Evolutionary conservation across 2,329 filamentous ascomycete species (phyloP), one percentile per base, ranked within the genome.

Genomic region (Colletotrichum gloeosporioides): DNA sequence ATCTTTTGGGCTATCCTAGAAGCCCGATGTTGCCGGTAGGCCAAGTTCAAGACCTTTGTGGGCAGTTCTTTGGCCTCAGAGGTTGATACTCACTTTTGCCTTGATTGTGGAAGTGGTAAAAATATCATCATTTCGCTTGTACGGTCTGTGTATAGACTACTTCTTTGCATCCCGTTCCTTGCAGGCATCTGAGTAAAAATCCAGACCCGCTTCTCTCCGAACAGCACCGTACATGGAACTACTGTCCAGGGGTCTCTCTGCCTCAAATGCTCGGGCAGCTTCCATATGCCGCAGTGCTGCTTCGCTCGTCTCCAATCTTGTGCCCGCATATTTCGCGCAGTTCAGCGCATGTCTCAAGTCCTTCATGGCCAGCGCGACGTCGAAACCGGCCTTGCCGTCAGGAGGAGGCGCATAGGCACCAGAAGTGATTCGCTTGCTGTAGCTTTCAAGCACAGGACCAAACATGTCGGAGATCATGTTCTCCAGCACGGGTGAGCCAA

Each of bases 381-480:
- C 65, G 7, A 73, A 69, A 4, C 71, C 65, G 7, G 71, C 65
- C 39, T 73, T 73, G 6, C 36, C 39, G 32, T 69, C 55, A 9
- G 71, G 75, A 2, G 84, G 80, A 1, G 81, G 82, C 0, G 82
- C 76, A 27, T 83, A 83, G 2, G 73, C 75, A 0, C 82, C 82
- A 9, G 79, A 77, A 0, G 82, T 83, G 55, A 83, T 77, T 0
- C 81, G 75, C 18, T 79, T 80, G 4, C 81, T 82, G 61, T 80
- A 81, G n/a, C 78, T 79, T 31, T 79, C 69, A 2, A 81, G 72
- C 5, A 82, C 74, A 1, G 79, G 73, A 4, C 82, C 81, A 18
- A 82, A 83, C 73, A 83, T 82, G 55, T 80, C 76, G 4, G 79
- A 78, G 1, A 83, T 77, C 69, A 83, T 77, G 8, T 71, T 75